phyloP scores from a whole-genome alignment of 345 rosid genomes.

The Schrenkiella parvula region DNA sequence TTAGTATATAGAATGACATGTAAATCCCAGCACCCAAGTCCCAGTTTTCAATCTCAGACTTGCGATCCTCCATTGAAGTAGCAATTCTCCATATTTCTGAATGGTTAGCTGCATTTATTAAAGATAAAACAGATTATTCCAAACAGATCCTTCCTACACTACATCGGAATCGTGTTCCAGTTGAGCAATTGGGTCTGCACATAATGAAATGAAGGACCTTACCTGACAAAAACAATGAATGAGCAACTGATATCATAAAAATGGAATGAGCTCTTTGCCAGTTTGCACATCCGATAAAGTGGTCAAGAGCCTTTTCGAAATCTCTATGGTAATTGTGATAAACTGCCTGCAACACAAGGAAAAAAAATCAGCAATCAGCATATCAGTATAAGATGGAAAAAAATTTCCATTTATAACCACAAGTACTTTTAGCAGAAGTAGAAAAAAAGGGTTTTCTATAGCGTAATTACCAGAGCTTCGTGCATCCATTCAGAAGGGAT shows the following conservation, averaged over 20 bases:
- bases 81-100: conserved; percentile 79
- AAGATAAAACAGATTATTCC: not conserved
- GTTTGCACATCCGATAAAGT: conserved; percentile 72
- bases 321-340: conserved; percentile 66
- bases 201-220: conserved; percentile 21
- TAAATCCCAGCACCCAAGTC: conserved; percentile 92
- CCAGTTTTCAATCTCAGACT: conserved; percentile 95
- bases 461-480: conserved; percentile 76
- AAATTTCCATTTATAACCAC: conserved; percentile 1
- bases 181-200: not conserved
- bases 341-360: conserved; percentile 56
- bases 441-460: conserved; percentile 1
- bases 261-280: conserved; percentile 94
- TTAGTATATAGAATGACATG: conserved; percentile 64
- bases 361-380: not conserved
- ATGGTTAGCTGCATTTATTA: conserved; percentile 54
- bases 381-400: conserved; percentile 1
- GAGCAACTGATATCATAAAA: conserved; percentile 73
- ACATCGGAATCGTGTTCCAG: not conserved
- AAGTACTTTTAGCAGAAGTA: conserved; percentile 1
- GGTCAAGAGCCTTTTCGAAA: conserved; percentile 73
- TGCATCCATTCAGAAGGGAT: conserved; percentile 85
- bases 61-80: conserved; percentile 75
- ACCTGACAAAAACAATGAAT: conserved; percentile 74
- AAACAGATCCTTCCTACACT: conserved; percentile 2